Evolutionary conservation across 2,329 filamentous ascomycete species (phyloP), one percentile per base, ranked within the genome.

Genomic region (Penicillium crustosum): DNA sequence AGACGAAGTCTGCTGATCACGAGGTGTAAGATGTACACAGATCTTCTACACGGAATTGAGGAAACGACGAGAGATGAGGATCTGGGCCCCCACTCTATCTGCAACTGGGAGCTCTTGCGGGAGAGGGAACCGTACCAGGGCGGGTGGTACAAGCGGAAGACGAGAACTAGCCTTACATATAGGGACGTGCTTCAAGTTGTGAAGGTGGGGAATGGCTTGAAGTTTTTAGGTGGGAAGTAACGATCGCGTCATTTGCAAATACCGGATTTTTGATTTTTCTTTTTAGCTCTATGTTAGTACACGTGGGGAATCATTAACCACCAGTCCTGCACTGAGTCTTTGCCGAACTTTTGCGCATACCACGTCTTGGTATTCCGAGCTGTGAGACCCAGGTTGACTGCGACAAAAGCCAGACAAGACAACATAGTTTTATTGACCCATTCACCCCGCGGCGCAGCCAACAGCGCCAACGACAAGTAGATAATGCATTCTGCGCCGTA

Each of bases 401-500:
- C 79, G 31, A 95, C 90, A 71, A 97, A 96, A 4, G 86, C 66
- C 41, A 90, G 69, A 6, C 85, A 90, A 55, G 85, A 85, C 36
- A 89, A 68, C 43, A 97, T 73, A 0, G 93, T 93, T 70, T 79
- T 83, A 74, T 96, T 97, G 58, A 91, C 72, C 55, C 83, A 62
- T 33, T 79, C 75, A 12, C 86, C 89, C 8, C 77, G 68, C 0
- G 93, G 92, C 1, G 93, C 91, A 31, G 88, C 86, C 39, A 89
- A 73, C 45, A 94, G 76, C 3, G 91, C 84, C 63, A 99, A 77
- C n/a, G 88, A 83, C 21, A 92, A 70, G 72, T 99, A 97, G 58
- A 97, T 85, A 41, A 89, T 72, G 70, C 90, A 93, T 77, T 97
- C 94, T 68, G 89, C 91, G 4, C 89, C 89, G 75, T 97, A 99